Evolutionary conservation across 148 eudicot species (phyloP).

Genomic region (Diospyros lotus): DNA sequence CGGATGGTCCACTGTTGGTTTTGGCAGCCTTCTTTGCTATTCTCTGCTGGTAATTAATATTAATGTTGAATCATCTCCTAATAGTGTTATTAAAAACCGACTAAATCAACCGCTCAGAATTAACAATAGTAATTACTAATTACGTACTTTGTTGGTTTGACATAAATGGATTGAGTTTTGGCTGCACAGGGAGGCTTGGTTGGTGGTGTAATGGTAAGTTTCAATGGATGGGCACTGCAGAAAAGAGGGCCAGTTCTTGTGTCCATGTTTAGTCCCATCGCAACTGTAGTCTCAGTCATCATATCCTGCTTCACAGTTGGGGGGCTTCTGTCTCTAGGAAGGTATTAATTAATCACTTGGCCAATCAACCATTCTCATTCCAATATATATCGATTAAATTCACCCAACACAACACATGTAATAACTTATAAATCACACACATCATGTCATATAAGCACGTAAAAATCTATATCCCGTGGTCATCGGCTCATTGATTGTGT

Average conservation of each 20-base stretch:
- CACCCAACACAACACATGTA: too few species aligned
- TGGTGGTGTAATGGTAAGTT: constrained; percentile 52
- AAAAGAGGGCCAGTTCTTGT: constrained; percentile 80
- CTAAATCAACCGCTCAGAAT: too few species aligned
- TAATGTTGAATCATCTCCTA: too few species aligned
- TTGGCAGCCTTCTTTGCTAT: constrained; percentile 31
- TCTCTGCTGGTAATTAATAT: constrained; percentile 44
- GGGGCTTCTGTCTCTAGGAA: constrained; percentile 42
- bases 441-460: too few species aligned
- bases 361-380: too few species aligned
- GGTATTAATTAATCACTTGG: constrained; percentile 25
- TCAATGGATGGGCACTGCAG: constrained; percentile 80
- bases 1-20: constrained; percentile 35
- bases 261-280: constrained; percentile 65
- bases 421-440: too few species aligned
- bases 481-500: too few species aligned
- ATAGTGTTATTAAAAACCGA: too few species aligned
- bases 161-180: background rate
- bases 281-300: constrained; percentile 51
- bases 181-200: constrained; percentile 36
- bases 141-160: too few species aligned
- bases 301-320: constrained; percentile 37
- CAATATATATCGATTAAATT: too few species aligned
- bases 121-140: too few species aligned
- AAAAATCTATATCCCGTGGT: too few species aligned